phyloP scores from a whole-genome alignment of 305 asterid genomes.

The Fraxinus albicans region DNA sequence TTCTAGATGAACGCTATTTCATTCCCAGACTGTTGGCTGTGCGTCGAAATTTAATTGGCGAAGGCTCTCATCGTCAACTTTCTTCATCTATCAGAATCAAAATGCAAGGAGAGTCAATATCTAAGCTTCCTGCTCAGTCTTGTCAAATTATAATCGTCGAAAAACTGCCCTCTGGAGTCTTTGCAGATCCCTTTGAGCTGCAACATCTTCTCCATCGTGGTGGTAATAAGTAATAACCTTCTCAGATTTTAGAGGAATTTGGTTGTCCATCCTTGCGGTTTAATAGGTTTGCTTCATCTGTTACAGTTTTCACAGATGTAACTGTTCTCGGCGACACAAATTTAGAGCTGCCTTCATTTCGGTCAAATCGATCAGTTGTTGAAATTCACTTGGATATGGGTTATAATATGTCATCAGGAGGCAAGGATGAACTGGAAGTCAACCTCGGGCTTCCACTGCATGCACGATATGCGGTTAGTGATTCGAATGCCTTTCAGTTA shows the following conservation, averaged over 20 bases:
- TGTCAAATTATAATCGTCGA: slow-evolving; percentile 58
- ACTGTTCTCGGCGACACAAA: slow-evolving; percentile 89
- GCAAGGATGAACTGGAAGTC: slow-evolving; percentile 39
- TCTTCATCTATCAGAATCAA: slow-evolving; percentile 50
- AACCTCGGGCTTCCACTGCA: slow-evolving; percentile 67
- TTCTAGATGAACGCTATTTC: slow-evolving; percentile 27
- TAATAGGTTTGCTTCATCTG: slow-evolving; percentile 1
- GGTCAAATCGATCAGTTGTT: slow-evolving; percentile 66
- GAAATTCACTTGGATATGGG: slow-evolving; percentile 62
- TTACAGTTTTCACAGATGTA: slow-evolving; percentile 60
- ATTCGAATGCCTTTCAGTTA: neutral
- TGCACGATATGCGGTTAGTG: slow-evolving; percentile 76
- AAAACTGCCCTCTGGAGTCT: slow-evolving; percentile 75
- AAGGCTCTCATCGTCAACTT: slow-evolving; percentile 85
- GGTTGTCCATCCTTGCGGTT: neutral
- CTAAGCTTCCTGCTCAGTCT: slow-evolving; percentile 32
- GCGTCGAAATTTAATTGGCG: slow-evolving; percentile 55
- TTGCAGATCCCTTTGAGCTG: slow-evolving; percentile 91
- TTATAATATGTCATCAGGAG: slow-evolving; percentile 27
- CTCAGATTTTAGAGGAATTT: neutral
- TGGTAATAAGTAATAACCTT: slow-evolving; percentile 41
- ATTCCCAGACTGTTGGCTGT: slow-evolving; percentile 33
- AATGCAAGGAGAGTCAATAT: slow-evolving; percentile 27
- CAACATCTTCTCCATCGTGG: slow-evolving; percentile 70
- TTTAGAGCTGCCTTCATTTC: slow-evolving; percentile 75